Conservation (phyloP, 352 stramenopile genomes). For the Globisporangium cystogenes region DNA sequence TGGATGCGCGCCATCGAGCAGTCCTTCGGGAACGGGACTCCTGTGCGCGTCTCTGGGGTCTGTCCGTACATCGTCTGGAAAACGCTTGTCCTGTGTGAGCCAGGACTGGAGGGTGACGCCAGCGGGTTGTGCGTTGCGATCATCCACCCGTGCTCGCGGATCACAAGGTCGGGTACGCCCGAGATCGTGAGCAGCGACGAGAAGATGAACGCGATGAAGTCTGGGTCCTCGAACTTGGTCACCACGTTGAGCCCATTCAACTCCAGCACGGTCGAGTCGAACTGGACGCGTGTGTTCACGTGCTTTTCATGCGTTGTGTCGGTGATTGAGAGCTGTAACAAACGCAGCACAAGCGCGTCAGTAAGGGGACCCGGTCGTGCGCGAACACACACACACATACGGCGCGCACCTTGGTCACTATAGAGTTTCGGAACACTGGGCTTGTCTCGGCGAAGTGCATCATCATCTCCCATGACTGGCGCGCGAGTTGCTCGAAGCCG, state of each 20-base stretch:
- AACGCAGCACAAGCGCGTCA: not conserved
- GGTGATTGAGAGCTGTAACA: not conserved
- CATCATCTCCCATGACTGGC: not conserved
- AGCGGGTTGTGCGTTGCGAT: not conserved
- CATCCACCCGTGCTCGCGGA: constrained; percentile 13
- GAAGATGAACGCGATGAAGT: constrained; percentile 8
- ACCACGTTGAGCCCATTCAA: constrained; percentile 6
- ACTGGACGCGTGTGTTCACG: not conserved
- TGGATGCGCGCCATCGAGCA: not conserved
- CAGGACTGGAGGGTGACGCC: not conserved
- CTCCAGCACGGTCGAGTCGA: not conserved
- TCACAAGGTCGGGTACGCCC: not conserved
- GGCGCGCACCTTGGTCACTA: not conserved
- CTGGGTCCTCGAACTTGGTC: constrained; percentile 1
- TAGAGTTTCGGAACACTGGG: not conserved
- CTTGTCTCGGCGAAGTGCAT: not conserved
- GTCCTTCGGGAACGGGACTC: not conserved
- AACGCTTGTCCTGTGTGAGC: not conserved
- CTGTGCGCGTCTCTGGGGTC: not conserved
- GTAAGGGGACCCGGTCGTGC: not conserved
- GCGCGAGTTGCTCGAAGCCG: not conserved
- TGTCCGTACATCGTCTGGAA: not conserved
- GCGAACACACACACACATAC: not conserved
- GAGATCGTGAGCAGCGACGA: constrained; percentile 3
- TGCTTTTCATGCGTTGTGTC: not conserved